These are phyloP conservation scores for Aspergillus pseudonomiae DNA, from an alignment of 2,329 filamentous ascomycete genomes.

Conservation along the genomic window DNA sequence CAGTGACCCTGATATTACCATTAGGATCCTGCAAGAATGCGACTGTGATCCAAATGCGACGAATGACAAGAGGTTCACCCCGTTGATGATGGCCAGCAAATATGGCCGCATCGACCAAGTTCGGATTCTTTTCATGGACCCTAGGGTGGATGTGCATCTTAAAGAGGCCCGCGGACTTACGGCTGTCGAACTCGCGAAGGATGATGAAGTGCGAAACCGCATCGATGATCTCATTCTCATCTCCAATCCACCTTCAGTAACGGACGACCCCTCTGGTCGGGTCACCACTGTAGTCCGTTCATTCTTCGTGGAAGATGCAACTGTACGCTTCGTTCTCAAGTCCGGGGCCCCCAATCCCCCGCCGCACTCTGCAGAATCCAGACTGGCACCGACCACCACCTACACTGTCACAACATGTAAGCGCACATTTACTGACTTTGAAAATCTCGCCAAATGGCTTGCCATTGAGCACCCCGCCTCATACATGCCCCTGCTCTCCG, in stretches of 20 bases:
- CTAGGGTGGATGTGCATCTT: constrained; percentile 80
- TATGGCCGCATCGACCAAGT: constrained; percentile 96
- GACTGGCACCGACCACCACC: constrained; percentile 68
- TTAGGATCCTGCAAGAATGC: constrained; percentile 76
- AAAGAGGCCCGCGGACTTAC: constrained; percentile 87
- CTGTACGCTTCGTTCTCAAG: constrained; percentile 88
- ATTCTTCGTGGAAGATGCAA: constrained; percentile 96
- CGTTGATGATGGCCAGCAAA: constrained; percentile 97
- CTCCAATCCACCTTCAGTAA: constrained; percentile 58
- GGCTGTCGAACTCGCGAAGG: constrained; percentile 94
- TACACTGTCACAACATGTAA: constrained; percentile 90
- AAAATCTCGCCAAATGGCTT: constrained; percentile 82
- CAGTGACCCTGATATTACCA: constrained; percentile 77
- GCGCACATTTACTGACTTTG: constrained; percentile 84
- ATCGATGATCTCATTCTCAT: constrained; percentile 93
- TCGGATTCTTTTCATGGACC: constrained; percentile 80
- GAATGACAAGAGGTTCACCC: constrained; percentile 93
- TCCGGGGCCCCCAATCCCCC: constrained; percentile 73
- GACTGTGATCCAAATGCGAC: constrained; percentile 95
- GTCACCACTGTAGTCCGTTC: constrained; percentile 92
- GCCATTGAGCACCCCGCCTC: constrained; percentile 90
- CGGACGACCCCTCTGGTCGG: constrained; percentile 70
- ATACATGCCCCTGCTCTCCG: constrained; percentile 81
- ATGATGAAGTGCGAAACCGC: constrained; percentile 93
- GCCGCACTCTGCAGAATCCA: constrained; percentile 40